Base-by-base conservation (phyloP, 1,284 basidiomycete genomes). In the Rhizopogon parksii region DNA sequence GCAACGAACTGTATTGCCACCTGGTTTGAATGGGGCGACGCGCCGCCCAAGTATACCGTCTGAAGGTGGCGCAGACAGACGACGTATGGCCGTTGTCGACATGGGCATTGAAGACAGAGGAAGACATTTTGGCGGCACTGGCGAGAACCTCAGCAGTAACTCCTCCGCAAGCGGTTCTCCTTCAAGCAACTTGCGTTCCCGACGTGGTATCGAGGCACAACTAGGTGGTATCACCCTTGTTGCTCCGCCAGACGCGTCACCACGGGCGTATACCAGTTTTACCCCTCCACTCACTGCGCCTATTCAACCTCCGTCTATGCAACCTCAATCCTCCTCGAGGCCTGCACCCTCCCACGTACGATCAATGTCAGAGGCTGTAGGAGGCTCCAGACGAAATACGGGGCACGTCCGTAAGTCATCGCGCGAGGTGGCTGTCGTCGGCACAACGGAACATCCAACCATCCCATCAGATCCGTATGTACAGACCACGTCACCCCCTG, bases 31-130 rank as follows among this genome's bases (percentile, higher is more conserved):
- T 17, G 40, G 60, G 62, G 50, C 61, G 54, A 52, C 62, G 65
- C 65, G 63, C 19, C 71, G 77, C 53, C 73, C 78, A 49, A 79
- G 75, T 57, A 68, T 72, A 32, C 78, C 75, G 19, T 77, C 81
- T 0, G 73, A 78, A 61, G 80, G 79, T 54, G 75, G 76, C 57
- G 69, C 74, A 46, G 83, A 85, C 68, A 78, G 83, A 60, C 74
- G 85, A 51, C 73, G 81, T 53, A 68, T 85, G 48, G 80, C 81
- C 30, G 80, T 88, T 59, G 78, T 87, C 42, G 73, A 85, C 64
- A 70, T 81, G 71, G 77, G 71, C 60, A 53, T 59, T 40, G 56
- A 54, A 6, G 55, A 56, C 49, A 55, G 36, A 59, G 56, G 64
- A 61, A 53, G 61, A 55, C 59, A 57, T 38, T 24, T 46, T 53